phyloP scores from a whole-genome alignment of 306 rosid genomes.

The Abrus pulchellus region DNA sequence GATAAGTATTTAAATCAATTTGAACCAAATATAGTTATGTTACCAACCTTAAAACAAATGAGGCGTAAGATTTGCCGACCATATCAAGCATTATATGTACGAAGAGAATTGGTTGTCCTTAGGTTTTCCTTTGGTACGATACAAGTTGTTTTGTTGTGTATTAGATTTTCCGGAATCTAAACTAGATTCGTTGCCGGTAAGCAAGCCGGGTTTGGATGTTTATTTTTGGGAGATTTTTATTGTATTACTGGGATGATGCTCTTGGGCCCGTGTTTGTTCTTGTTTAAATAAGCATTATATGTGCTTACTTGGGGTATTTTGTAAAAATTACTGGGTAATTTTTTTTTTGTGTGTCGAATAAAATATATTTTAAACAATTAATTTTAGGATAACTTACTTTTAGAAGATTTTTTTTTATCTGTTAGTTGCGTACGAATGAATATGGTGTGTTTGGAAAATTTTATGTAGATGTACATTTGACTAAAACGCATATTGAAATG shows the following conservation, averaged over 20 bases:
- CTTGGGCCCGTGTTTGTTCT: conserved; percentile 1
- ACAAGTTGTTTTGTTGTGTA: conserved; percentile 17
- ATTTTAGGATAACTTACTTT: not conserved
- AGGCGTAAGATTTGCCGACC: not conserved
- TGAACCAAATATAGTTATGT: too few species aligned
- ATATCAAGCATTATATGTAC: not conserved
- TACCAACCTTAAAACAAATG: too few species aligned
- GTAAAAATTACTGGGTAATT: not conserved
- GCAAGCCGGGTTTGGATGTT: not conserved
- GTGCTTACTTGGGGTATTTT: not conserved
- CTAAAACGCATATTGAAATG: too few species aligned
- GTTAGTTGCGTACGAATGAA: not conserved
- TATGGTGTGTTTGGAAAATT: not conserved
- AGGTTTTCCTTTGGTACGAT: not conserved
- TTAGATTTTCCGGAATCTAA: not conserved
- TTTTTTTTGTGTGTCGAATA: not conserved
- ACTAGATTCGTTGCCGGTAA: not conserved
- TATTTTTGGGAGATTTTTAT: not conserved
- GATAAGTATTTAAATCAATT: too few species aligned
- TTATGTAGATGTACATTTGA: not conserved
- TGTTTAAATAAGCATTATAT: not conserved
- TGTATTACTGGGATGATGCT: not conserved
- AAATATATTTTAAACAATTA: not conserved
- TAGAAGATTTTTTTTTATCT: not conserved
- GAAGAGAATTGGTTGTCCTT: not conserved